phyloP scores from a whole-genome alignment of 2,329 filamentous ascomycete species.

The Hypoxylon sp. region DNA sequence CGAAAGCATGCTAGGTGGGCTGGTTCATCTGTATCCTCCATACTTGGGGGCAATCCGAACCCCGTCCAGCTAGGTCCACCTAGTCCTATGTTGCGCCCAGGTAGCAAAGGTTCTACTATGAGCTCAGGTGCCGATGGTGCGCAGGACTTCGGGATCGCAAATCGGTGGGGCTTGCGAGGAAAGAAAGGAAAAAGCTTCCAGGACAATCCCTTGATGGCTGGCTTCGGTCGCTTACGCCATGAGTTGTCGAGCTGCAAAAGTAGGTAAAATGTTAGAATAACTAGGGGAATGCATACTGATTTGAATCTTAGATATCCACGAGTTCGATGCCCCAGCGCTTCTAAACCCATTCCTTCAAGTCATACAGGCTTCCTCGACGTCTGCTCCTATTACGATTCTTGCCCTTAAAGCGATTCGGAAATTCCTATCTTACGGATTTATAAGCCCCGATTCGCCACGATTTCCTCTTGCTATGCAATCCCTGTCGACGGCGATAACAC shows the following conservation, averaged over 20 bases:
- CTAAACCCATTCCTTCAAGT: constrained; percentile 96
- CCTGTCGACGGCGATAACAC: constrained; percentile 91
- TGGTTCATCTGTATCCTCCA: constrained; percentile 94
- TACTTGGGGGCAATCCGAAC: constrained; percentile 80
- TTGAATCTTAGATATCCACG: constrained; percentile 72
- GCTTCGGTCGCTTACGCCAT: constrained; percentile 87
- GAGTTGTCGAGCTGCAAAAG: constrained; percentile 88
- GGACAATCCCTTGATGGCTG: constrained; percentile 95
- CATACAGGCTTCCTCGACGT: constrained; percentile 94
- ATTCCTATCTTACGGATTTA: constrained; percentile 94
- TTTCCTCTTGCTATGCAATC: constrained; percentile 93
- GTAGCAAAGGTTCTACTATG: constrained; percentile 53
- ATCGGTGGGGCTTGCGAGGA: constrained; percentile 90
- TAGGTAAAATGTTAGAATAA: constrained; percentile 49
- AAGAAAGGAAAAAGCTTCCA: constrained; percentile 98
- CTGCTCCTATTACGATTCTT: constrained; percentile 93
- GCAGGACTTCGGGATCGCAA: constrained; percentile 70
- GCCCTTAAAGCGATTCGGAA: constrained; percentile 94
- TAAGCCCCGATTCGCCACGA: constrained; percentile 83
- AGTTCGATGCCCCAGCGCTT: constrained; percentile 88
- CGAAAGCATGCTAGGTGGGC: constrained; percentile 97
- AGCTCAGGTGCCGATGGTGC: constrained; percentile 52
- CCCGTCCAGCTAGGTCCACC: constrained; percentile 62
- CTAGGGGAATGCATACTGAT: constrained; percentile 38
- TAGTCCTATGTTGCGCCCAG: constrained; percentile 52